phyloP scores from a whole-genome alignment of 2,329 filamentous ascomycete species.

The Ophiostoma angusticollis region DNA sequence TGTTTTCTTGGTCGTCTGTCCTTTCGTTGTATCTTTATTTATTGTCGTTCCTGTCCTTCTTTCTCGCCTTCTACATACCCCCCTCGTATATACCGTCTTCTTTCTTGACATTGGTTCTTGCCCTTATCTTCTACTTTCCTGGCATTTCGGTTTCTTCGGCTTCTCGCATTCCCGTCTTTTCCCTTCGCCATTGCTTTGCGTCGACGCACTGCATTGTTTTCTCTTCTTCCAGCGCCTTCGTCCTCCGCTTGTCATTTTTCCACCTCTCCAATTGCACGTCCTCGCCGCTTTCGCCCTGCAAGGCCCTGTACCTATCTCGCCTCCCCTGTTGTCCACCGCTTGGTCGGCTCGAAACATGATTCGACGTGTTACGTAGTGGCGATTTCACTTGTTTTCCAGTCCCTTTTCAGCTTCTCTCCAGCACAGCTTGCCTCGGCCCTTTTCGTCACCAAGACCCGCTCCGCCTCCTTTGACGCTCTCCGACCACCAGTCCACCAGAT shows the following conservation, averaged over 20 bases:
- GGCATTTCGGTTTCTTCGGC: neutral
- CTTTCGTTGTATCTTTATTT: neutral
- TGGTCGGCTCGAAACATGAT: slow-evolving; percentile 8
- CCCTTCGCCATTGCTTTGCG: no score
- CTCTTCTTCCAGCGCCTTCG: neutral
- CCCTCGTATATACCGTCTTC: neutral
- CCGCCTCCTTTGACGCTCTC: neutral
- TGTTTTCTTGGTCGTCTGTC: slow-evolving; percentile 2
- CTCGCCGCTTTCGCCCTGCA: neutral
- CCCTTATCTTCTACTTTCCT: no score
- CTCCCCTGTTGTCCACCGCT: neutral
- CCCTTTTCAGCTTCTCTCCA: no score
- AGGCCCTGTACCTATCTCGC: neutral
- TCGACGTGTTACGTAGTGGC: slow-evolving; percentile 10
- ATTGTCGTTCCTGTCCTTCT: no score
- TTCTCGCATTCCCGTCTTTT: neutral
- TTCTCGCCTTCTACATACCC: neutral
- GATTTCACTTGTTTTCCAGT: slow-evolving; percentile 1
- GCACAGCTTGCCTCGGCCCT: no score
- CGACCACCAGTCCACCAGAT: neutral
- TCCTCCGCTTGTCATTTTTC: no score
- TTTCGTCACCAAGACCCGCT: neutral
- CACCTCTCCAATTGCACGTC: neutral
- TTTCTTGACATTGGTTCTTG: no score
- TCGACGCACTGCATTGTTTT: no score